phyloP scores from a whole-genome alignment of 345 rosid species.

The Xanthoceras sorbifolium region DNA sequence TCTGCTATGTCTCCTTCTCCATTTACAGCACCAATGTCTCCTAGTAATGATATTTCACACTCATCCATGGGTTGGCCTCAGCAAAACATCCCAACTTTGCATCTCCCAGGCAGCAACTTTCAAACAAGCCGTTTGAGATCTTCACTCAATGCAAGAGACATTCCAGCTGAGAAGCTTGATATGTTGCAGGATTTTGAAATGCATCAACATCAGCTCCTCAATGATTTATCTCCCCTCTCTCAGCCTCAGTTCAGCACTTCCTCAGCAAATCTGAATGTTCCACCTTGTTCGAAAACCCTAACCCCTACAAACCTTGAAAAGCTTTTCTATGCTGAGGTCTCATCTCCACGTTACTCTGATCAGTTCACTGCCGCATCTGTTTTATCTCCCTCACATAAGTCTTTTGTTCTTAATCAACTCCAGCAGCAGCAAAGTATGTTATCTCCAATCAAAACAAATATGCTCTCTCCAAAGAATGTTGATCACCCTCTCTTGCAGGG shows the following conservation, averaged over 20 bases:
- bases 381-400: conserved; percentile 42
- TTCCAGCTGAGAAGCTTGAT: conserved; percentile 26
- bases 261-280: background rate
- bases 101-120: conserved; percentile 16
- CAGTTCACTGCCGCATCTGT: conserved; percentile 23
- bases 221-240: conserved; percentile 11
- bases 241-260: conserved; percentile 2
- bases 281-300: conserved; percentile 19
- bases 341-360: conserved; percentile 30
- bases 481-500: conserved; percentile 42
- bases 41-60: conserved; percentile 16
- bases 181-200: conserved; percentile 25
- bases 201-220: conserved; percentile 23
- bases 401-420: conserved; percentile 30
- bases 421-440: conserved; percentile 35
- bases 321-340: conserved; percentile 26
- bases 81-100: conserved; percentile 24
- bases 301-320: conserved; percentile 39
- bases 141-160: conserved; percentile 30
- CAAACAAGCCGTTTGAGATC: conserved; percentile 34
- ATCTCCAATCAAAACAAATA: conserved; percentile 32
- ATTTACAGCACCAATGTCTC: conserved; percentile 27
- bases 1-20: conserved; percentile 25
- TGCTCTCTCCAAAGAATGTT: conserved; percentile 28
- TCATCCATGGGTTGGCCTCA: conserved; percentile 29